phyloP scores from a whole-genome alignment of 805 yeast species.

The Candida adriatica region DNA sequence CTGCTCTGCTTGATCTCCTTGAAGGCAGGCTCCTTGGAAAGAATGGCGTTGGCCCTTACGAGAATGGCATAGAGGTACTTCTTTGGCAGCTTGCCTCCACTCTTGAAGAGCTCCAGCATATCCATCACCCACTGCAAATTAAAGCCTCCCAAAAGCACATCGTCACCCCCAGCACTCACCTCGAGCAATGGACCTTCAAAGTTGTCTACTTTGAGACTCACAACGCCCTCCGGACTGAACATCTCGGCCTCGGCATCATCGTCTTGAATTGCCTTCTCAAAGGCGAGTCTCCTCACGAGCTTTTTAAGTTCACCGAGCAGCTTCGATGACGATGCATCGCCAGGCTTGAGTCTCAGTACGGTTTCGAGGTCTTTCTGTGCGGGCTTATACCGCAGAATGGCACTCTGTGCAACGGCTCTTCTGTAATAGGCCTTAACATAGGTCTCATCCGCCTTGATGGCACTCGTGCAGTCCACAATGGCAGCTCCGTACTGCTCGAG shows the following conservation, averaged over 20 bases:
- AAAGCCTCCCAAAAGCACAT: conserved; percentile 27
- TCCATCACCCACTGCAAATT: conserved; percentile 48
- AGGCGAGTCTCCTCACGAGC: conserved; percentile 65
- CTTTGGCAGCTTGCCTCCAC: conserved; percentile 71
- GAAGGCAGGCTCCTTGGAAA: conserved; percentile 63
- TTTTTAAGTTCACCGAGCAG: conserved; percentile 57
- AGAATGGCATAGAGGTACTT: conserved; percentile 79
- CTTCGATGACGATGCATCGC: conserved; percentile 58
- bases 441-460: conserved; percentile 58
- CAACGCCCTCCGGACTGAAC: conserved; percentile 19
- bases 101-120: conserved; percentile 65
- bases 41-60: conserved; percentile 58
- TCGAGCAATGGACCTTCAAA: conserved; percentile 55
- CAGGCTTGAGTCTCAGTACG: conserved; percentile 57
- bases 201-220: conserved; percentile 31
- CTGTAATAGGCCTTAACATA: conserved; percentile 82
- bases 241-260: conserved; percentile 52
- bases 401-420: conserved; percentile 75
- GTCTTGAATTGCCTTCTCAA: conserved; percentile 79
- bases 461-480: conserved; percentile 65
- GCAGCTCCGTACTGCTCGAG: conserved; percentile 84
- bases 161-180: conserved; percentile 26
- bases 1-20: conserved; percentile 49
- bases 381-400: conserved; percentile 66
- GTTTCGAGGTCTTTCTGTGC: conserved; percentile 63